Evolutionary conservation across 2,329 filamentous ascomycete species (phyloP), one percentile per base, ranked within the genome.

Genomic region (Penicillium sumatraense): DNA sequence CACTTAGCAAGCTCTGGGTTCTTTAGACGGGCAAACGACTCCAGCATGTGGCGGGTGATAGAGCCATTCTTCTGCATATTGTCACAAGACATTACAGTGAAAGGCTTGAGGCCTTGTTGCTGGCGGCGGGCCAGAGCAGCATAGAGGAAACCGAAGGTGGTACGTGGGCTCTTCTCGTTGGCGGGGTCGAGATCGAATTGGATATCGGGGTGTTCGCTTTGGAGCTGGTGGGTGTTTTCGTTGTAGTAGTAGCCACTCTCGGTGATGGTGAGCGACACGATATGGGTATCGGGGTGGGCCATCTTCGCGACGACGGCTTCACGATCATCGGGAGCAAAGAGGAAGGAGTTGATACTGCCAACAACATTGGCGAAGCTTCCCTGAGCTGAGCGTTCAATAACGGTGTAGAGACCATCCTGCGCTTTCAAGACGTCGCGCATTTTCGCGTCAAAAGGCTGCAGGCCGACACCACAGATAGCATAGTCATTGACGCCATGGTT

Each of bases 241-340:
- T 83, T 81, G 74, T 83, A 82, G 73, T 80, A 83, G 77, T 83
- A 83, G 58, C 81, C 81, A 64, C 78, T 81, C 72, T 83, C 81
- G 40, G 81, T 83, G 66, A 83, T 83, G 64, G 81, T 83, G 67
- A 83, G 66, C 14, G 81, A 83, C 27, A 83, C 81, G 57, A 83
- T 83, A 65, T 76, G 78, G 11, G 81, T 83, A 63, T 83, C 80
- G 0, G 78, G 74, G 70, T 82, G 75, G 1, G 81, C 81, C 80
- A 83, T 82, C 75, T 83, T 83, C 64, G 75, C 76, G 27, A 83
- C 77, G 57, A 83, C 80, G 31, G 80, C 79, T 70, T 81, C 75
- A 47, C 78, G 76, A 68, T 82, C 64, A 61, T 82, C 81, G 5
- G 80, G 80, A 0, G 81, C 81, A 55, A 79, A 83, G 42, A 83